Evolutionary conservation across 2,329 filamentous ascomycete species (phyloP), one percentile per base, ranked within the genome.

Genomic region (Aureobasidium sp.): DNA sequence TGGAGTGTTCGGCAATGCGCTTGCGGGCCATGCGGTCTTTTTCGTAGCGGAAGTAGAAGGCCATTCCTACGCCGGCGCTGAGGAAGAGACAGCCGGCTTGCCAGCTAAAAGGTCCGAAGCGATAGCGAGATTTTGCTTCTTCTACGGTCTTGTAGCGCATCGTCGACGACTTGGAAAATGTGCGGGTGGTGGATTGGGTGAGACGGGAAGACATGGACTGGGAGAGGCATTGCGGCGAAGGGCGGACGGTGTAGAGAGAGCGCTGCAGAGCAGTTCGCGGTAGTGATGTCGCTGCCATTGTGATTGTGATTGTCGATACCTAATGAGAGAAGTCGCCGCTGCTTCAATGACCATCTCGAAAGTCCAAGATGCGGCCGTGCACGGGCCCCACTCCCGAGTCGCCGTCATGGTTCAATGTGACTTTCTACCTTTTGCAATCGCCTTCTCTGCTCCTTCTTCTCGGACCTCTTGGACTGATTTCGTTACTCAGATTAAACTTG

Each of bases 31-130:
- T 91, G 74, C 96, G 91, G 73, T 89, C 89, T 84, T 98, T 98
- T 80, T 99, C 96, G 73, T 90, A 89, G 74, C 95, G 93, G 80
- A 99, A 98, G 79, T 98, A 99, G 80, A 93, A 88, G 67, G 94
- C 90, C 74, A 99, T 85, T 33, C 89, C 91, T 16, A 83, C 90
- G 72, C 93, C 94, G 3, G 94, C 92, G 54, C 87, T 76, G 70
- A 98, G 85, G 82, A 99, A 98, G 69, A 99, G 86, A 59, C 94
- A 72, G 23, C 94, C 95, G 38, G 95, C 92, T 81, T 94, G 95
- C 89, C 93, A 95, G 63, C 95, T 97, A 83, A 99, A 98, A 36
- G 96, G 96, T 38, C 83, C 83, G 48, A 80, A 78, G 58, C 77
- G 78, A 71, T 82, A 77, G 36, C 78, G 75, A 47, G 81, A 74